phyloP scores from a whole-genome alignment of 441 rosid genomes.

The Adansonia rubrostipa region DNA sequence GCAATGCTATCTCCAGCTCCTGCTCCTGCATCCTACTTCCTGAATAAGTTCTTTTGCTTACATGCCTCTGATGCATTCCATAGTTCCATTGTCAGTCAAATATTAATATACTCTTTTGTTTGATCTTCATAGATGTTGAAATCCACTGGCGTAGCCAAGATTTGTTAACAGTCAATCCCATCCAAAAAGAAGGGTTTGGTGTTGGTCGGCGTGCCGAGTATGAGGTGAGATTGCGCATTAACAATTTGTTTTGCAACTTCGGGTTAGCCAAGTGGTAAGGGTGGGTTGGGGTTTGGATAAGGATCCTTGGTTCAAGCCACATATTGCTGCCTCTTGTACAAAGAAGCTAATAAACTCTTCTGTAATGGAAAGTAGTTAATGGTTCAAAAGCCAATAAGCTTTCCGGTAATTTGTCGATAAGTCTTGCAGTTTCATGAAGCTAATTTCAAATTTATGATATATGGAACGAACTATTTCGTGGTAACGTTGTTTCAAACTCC shows the following conservation, averaged over 20 bases:
- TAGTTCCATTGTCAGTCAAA: slow-evolving; percentile 19
- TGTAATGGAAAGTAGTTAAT: neutral
- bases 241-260: neutral
- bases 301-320: neutral
- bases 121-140: slow-evolving; percentile 65
- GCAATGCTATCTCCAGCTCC: neutral
- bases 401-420: neutral
- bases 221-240: slow-evolving; percentile 49
- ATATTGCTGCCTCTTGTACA: neutral
- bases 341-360: neutral
- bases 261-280: slow-evolving; percentile 1
- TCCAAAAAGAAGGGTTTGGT: slow-evolving; percentile 66
- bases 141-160: slow-evolving; percentile 57
- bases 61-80: neutral
- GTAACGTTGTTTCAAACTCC: neutral
- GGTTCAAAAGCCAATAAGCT: slow-evolving; percentile 8
- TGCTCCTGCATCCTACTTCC: neutral
- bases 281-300: neutral
- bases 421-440: neutral
- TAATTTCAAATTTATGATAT: neutral
- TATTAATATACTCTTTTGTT: neutral
- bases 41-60: slow-evolving; percentile 1
- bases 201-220: slow-evolving; percentile 62
- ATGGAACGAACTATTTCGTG: neutral
- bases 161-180: slow-evolving; percentile 50